Base-by-base conservation (phyloP, 768 basidiomycete genomes). In the Fomitopsis pulvina region DNA sequence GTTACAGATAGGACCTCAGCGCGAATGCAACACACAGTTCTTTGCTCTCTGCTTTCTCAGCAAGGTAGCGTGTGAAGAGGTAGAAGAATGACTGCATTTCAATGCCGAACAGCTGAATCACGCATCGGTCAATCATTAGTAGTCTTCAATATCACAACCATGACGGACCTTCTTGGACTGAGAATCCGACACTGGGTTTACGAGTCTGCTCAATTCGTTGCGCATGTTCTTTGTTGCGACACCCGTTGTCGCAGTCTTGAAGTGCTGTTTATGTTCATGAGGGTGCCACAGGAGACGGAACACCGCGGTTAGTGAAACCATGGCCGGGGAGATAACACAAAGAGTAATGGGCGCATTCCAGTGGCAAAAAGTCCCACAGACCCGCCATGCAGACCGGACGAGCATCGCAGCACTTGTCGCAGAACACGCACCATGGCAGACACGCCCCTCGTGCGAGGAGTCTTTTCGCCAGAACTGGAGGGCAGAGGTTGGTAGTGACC, bases 51-150 rank as follows among this genome's bases (percentile, higher is more conserved):
- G 92, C 92, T 55, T 82, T 84, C 68, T 95, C 91, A n/a, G 81
- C 72, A 54, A 96, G 85, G 71, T 92, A 96, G 57, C 93, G 87
- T 64, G 89, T 94, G 77, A 95, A 94, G 60, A 97, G 87, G 60
- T 85, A 83, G 79, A 92, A 93, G 78, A 96, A 97, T 52, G 85
- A 83, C 67, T 92, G 86, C 92, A 97, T 95, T 72, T 98, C 92
- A 37, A 83, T 85, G 70, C 92, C 87, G 72, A 97, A 96, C 9
- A 84, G 81, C 89, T 92, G 94, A 82, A 71, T 89, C 93, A 58
- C 92, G 86, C 34, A 18, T 92, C 59, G 94, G 86, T 58, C 81
- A 81, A 79, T 37, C 14, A 12, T 18, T 18, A 12, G 34, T 12
- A 81, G 68, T 89, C 12, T 11, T 84, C 70, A 95, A 94, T 5